Base-by-base conservation (phyloP, 2,329 filamentous ascomycete species). In the Ophiostoma piceae region DNA sequence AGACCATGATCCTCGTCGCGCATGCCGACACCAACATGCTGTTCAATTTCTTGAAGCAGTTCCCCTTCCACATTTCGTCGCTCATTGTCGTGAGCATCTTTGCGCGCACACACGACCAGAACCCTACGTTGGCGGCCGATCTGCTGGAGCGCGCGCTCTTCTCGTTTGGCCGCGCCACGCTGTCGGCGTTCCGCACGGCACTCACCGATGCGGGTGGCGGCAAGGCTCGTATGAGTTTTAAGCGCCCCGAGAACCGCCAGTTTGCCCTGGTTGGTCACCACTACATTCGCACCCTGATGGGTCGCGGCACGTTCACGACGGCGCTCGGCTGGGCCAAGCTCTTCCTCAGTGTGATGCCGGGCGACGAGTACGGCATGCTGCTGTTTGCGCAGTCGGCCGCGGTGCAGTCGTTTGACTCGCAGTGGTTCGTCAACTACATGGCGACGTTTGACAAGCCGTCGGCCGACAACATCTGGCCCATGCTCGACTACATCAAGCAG, bases 271-370 rank as follows among this genome's bases (percentile, higher is more conserved):
- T 92, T 1, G 91, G 89, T 9, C 96, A 93, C 83, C 88, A 94
- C 74, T 97, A 97, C 75, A 90, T 98, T 75, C 87, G 87, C 74
- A 95, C 92, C 74, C 83, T 99, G 29, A 85, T 92, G 19, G 89
- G 92, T 80, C 94, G 96, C 75, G 93, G 94, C n/a, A 97, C 94
- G 1, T 97, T 92, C 83, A 86, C 93, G 66, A 98, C 95, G 0
- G 92, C 93, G 0, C 88, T 96, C 66, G 95, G 98, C 79, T 99
- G 95, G 94, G 87, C 92, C 7, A 97, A 95, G 79, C 80, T 98
- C 6, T 82, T 97, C 11, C 84, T 96, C 39, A 87, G 89, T 71
- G 80, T 98, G 71, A 87, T 93, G 74, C 88, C 88, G 66, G 81
- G 83, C 3, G 95, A 99, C 76, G 93, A 93, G 0, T 97, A 97